Percentiles rank a stretch among this genome's conserved stretches.
Conservation (phyloP, 805 yeast species). For the Zygoascus biomembranicola region DNA sequence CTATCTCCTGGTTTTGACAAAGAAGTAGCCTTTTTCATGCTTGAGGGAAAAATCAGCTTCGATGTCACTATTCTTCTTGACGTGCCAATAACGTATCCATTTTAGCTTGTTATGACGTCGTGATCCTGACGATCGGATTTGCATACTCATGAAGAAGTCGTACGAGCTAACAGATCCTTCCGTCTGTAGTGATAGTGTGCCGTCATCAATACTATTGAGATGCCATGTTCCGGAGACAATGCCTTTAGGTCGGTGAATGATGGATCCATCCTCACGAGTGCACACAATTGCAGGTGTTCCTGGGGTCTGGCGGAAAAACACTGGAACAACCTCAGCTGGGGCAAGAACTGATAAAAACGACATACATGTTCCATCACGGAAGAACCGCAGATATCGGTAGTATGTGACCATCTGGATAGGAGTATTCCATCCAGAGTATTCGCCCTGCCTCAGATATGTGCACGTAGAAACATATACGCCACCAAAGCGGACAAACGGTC, state of each 20-base stretch:
- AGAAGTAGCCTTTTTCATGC: constrained; percentile 74
- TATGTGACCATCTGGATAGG: constrained; percentile 83
- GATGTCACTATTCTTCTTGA: constrained; percentile 45
- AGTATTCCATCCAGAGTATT: constrained; percentile 57
- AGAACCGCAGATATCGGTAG: constrained; percentile 77
- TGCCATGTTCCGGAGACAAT: constrained; percentile 51
- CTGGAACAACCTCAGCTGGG: constrained; percentile 60
- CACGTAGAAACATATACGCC: constrained; percentile 85
- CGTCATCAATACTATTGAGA: constrained; percentile 39
- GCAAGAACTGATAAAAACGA: constrained; percentile 64
- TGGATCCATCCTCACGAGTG: constrained; percentile 13
- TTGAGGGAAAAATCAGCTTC: constrained; percentile 40
- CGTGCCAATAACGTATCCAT: constrained; percentile 60
- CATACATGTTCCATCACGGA: constrained; percentile 66
- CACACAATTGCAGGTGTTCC: constrained; percentile 3
- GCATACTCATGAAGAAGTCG: constrained; percentile 53
- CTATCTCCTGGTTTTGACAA: constrained; percentile 33
- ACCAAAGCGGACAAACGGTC: constrained; percentile 72
- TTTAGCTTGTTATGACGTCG: constrained; percentile 59
- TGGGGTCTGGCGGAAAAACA: constrained; percentile 28
- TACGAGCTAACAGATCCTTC: constrained; percentile 56
- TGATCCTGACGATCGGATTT: constrained; percentile 51
- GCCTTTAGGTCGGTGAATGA: constrained; percentile 18
- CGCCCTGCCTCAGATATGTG: constrained; percentile 78
- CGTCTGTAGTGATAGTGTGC: constrained; percentile 42